Evolutionary conservation across 805 yeast species (phyloP).

Genomic region (Sugiyamaella marilandica): DNA sequence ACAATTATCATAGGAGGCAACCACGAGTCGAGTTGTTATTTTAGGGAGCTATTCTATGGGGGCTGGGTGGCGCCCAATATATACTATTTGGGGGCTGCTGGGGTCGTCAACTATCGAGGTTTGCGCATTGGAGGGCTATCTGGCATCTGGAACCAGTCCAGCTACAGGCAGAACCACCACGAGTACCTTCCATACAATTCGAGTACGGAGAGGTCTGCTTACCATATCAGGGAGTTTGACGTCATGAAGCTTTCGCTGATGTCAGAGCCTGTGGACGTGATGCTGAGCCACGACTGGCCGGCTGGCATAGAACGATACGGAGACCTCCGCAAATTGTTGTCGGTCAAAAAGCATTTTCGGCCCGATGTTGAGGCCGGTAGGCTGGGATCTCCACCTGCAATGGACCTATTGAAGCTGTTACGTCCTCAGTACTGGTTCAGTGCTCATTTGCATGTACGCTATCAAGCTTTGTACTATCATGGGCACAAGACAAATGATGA

Average conservation of each 20-base stretch:
- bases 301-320: conserved; percentile 68
- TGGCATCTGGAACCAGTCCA: conserved; percentile 66
- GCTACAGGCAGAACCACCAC: conserved; percentile 40
- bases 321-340: conserved; percentile 44
- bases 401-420: conserved; percentile 47
- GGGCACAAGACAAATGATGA: neutral
- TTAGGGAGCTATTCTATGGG: conserved; percentile 70
- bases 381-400: conserved; percentile 70
- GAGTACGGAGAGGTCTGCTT: conserved; percentile 50
- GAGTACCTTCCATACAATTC: conserved; percentile 48
- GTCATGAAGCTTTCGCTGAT: conserved; percentile 48
- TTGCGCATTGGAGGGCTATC: conserved; percentile 74
- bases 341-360: conserved; percentile 60
- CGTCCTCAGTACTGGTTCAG: conserved; percentile 78
- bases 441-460: conserved; percentile 82
- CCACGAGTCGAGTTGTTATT: conserved; percentile 82
- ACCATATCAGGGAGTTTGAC: conserved; percentile 66
- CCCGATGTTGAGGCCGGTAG: conserved; percentile 53
- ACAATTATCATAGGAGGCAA: conserved; percentile 92
- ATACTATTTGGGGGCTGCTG: conserved; percentile 75
- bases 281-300: conserved; percentile 95
- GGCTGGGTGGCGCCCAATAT: conserved; percentile 93
- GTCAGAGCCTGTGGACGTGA: conserved; percentile 45
- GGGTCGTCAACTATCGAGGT: conserved; percentile 71
- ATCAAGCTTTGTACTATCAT: conserved; percentile 51